These are phyloP conservation scores for Pythium sukuiense DNA, from an alignment of 352 stramenopile species.

Conservation along the genomic window DNA sequence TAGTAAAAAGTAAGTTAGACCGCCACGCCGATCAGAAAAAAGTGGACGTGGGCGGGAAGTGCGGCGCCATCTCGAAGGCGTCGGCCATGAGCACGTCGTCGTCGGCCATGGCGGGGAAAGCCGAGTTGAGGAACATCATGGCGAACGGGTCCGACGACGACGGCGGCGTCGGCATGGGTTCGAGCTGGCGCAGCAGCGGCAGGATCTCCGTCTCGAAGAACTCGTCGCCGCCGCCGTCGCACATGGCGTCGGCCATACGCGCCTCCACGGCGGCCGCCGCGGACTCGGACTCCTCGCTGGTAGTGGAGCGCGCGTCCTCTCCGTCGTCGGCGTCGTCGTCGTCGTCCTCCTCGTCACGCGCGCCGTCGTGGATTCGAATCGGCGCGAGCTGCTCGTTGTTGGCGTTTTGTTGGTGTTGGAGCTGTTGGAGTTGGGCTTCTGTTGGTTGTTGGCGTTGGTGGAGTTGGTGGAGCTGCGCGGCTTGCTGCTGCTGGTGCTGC, in stretches of 20 bases:
- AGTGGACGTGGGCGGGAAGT: constrained; percentile 23
- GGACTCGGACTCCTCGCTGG: constrained; percentile 21
- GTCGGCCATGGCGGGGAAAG: not conserved
- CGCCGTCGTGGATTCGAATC: not conserved
- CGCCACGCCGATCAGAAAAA: constrained; percentile 16
- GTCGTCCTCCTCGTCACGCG: constrained; percentile 5
- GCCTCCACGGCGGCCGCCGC: constrained; percentile 16
- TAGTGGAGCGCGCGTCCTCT: constrained; percentile 13
- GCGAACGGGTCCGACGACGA: not conserved
- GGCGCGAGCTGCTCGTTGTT: not conserved
- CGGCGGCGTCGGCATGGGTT: constrained; percentile 17
- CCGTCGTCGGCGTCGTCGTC: constrained; percentile 23
- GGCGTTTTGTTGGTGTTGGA: not conserved
- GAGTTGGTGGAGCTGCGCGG: constrained; percentile 19
- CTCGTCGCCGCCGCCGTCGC: constrained; percentile 22
- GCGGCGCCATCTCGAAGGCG: constrained; percentile 22
- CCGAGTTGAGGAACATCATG: constrained; percentile 12
- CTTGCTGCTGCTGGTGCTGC: constrained; percentile 24
- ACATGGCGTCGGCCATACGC: constrained; percentile 20
- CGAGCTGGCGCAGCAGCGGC: constrained; percentile 35
- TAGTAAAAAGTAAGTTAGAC: constrained; percentile 7
- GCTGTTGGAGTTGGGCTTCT: not conserved
- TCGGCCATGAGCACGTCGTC: constrained; percentile 21
- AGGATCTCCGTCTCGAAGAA: constrained; percentile 43
- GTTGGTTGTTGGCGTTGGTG: constrained; percentile 17